These are phyloP conservation scores for Aspergillus chevalieri DNA, from an alignment of 2,329 filamentous ascomycete species.

Conservation along the genomic window DNA sequence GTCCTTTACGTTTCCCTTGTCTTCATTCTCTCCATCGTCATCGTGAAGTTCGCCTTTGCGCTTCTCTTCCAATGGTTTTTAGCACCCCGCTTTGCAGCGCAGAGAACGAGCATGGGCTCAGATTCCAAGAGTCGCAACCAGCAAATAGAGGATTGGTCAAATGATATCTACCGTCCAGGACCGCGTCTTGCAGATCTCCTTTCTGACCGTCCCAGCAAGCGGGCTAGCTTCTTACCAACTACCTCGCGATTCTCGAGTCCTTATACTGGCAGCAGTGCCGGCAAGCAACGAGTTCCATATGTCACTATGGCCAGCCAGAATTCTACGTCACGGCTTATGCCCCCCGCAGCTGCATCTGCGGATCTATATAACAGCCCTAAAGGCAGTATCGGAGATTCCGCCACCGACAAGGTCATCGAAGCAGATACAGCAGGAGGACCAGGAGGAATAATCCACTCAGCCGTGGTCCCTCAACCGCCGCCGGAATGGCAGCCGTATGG, in stretches of 20 bases:
- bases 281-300: conserved; percentile 53
- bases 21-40: conserved; percentile 85
- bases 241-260: conserved; percentile 93
- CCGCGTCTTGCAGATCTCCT: conserved; percentile 71
- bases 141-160: conserved; percentile 96
- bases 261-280: conserved; percentile 65
- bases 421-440: conserved; percentile 55
- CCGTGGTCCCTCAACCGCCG: conserved; percentile 91
- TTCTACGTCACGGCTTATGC: conserved; percentile 65
- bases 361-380: conserved; percentile 61
- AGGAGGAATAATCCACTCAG: conserved; percentile 91
- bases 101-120: conserved; percentile 75
- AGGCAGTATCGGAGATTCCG: conserved; percentile 52
- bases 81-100: conserved; percentile 73
- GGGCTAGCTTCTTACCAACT: conserved; percentile 81
- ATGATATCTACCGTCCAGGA: conserved; percentile 92
- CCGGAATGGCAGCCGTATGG: conserved; percentile 97
- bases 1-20: conserved; percentile 89
- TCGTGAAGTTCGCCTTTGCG: conserved; percentile 80
- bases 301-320: conserved; percentile 95
- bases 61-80: conserved; percentile 96
- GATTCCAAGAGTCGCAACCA: conserved; percentile 78
- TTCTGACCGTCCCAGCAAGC: conserved; percentile 69
- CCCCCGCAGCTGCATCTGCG: conserved; percentile 45
- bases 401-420: conserved; percentile 37